These are phyloP conservation scores for Phytopythium helicoides DNA, from an alignment of 352 stramenopile genomes.

Conservation along the genomic window DNA sequence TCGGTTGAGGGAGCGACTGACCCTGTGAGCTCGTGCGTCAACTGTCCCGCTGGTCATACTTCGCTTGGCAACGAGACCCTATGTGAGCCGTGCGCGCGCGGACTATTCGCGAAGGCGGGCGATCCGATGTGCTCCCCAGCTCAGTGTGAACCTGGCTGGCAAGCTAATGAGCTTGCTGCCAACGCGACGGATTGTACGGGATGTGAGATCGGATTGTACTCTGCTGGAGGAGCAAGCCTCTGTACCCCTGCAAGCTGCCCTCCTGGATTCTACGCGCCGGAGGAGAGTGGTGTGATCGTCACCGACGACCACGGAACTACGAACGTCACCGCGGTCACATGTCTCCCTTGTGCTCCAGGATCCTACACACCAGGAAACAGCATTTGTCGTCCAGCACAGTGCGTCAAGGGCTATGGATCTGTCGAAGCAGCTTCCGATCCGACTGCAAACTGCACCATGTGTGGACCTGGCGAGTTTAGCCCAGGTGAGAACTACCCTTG, in stretches of 20 bases:
- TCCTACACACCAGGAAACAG: constrained; percentile 37
- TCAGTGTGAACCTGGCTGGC: constrained; percentile 31
- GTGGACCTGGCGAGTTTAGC: constrained; percentile 30
- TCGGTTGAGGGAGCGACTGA: constrained; percentile 26
- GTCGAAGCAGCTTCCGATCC: constrained; percentile 29
- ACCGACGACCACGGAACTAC: background rate
- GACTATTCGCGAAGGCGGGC: constrained; percentile 23
- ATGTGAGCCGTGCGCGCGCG: constrained; percentile 28
- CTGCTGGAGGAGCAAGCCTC: constrained; percentile 22
- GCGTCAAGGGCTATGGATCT: constrained; percentile 33
- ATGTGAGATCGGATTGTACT: constrained; percentile 40
- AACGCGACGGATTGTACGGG: constrained; percentile 44
- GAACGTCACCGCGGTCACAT: constrained; percentile 13
- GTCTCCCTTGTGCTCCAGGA: constrained; percentile 27
- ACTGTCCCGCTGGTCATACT: constrained; percentile 27
- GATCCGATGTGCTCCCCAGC: constrained; percentile 22
- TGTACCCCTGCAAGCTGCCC: constrained; percentile 37
- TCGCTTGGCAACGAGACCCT: constrained; percentile 33
- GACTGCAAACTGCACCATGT: constrained; percentile 45
- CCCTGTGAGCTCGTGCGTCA: constrained; percentile 19
- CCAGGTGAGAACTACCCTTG: constrained; percentile 53
- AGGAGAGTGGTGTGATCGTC: constrained; percentile 15
- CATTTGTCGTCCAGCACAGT: constrained; percentile 33
- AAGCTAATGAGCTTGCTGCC: constrained; percentile 29
- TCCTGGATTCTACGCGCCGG: constrained; percentile 28